Percentiles rank a stretch among this genome's conserved stretches.
These are phyloP conservation scores for Desmodesmus armatus DNA, from an alignment of 139 green algal genomes.

Conservation along the genomic window DNA sequence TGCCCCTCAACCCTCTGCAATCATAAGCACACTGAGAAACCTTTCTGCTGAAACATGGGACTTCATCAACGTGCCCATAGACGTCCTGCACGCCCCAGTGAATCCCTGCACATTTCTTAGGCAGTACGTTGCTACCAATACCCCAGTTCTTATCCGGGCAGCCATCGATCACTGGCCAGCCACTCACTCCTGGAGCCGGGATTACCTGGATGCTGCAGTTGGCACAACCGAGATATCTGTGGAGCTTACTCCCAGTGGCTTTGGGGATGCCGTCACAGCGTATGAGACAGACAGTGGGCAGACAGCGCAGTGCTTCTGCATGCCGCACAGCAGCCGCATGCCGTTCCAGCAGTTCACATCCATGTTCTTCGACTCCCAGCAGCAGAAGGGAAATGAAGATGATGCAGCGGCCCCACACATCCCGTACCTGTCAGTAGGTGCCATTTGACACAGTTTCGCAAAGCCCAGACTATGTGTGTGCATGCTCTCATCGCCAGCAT, in stretches of 20 bases:
- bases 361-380: conserved; percentile 11
- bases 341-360: conserved; percentile 46
- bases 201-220: conserved; percentile 24
- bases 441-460: background rate
- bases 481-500: no score
- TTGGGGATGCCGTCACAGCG: conserved; percentile 53
- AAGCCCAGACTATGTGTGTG: no score
- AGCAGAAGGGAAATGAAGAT: no score
- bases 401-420: no score
- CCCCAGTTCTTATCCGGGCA: conserved; percentile 61
- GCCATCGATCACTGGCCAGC: conserved; percentile 50
- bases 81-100: conserved; percentile 36
- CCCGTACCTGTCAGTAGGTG: conserved; percentile 36
- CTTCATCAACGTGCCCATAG: conserved; percentile 33
- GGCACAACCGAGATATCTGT: conserved; percentile 44
- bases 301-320: conserved; percentile 52
- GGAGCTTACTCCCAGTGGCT: conserved; percentile 62
- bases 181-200: conserved; percentile 36
- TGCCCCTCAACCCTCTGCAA: no score
- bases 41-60: background rate
- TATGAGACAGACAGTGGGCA: conserved; percentile 5
- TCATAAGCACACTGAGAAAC: background rate
- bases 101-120: conserved; percentile 47
- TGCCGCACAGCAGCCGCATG: conserved; percentile 51
- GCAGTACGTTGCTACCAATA: conserved; percentile 63